Evolutionary conservation across 495 filamentous ascomycete species (phyloP).

Genomic region (Massariosphaeria phaeospora): DNA sequence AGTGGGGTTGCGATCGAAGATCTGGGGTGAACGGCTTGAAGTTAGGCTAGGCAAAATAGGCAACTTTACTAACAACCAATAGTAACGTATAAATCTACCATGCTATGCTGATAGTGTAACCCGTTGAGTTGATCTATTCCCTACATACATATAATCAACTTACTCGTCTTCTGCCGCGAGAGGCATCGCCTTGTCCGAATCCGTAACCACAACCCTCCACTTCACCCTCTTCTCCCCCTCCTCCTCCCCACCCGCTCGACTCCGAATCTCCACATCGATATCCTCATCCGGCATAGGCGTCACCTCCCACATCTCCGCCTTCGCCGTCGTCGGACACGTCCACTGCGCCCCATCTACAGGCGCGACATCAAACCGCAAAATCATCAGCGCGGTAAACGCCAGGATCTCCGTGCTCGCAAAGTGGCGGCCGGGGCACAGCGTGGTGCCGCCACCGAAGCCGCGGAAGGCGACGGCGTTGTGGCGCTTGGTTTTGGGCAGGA

Average conservation of each 20-base stretch:
- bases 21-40: too few relatives aligned
- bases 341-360: too few relatives aligned
- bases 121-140: too few relatives aligned
- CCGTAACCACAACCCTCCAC: constrained; percentile 2
- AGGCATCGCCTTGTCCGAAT: constrained; percentile 9
- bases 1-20: too few relatives aligned
- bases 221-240: background rate
- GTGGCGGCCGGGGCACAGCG: constrained; percentile 29
- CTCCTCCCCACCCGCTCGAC: background rate
- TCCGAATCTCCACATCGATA: background rate
- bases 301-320: background rate
- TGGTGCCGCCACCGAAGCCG: constrained; percentile 22
- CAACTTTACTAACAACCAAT: too few relatives aligned
- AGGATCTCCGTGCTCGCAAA: constrained; percentile 28
- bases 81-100: too few relatives aligned
- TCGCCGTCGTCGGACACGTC: background rate
- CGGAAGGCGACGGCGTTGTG: constrained; percentile 18
- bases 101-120: too few relatives aligned
- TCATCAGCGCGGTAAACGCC: constrained; percentile 20
- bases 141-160: too few relatives aligned
- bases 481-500: background rate
- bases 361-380: constrained; percentile 22
- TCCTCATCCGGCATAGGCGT: constrained; percentile 1
- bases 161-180: constrained; percentile 3
- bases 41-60: too few relatives aligned